phyloP scores from a whole-genome alignment of 257 asterid species.

The Thymus quinquecostatus region DNA sequence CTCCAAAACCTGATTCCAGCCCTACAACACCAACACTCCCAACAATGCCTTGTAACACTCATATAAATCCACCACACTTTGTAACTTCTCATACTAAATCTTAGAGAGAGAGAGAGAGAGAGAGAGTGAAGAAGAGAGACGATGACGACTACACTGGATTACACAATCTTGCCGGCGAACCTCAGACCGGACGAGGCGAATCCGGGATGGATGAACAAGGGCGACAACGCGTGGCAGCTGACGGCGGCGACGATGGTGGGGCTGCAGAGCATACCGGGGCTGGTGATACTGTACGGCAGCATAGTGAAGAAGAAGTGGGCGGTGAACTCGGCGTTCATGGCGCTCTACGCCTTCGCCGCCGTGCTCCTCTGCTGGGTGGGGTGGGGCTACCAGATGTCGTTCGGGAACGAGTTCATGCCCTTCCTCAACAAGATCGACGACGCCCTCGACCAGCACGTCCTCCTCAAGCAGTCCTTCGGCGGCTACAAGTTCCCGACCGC shows the following conservation, averaged over 20 bases:
- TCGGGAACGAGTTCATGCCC: constrained; percentile 50
- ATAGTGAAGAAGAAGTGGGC: constrained; percentile 91
- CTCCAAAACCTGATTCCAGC: constrained; percentile 15
- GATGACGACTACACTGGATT: constrained; percentile 23
- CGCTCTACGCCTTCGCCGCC: constrained; percentile 77
- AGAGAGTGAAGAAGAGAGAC: background rate
- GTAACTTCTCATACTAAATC: background rate
- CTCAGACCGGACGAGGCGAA: constrained; percentile 42
- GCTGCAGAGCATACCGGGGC: constrained; percentile 70
- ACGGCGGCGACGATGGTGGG: constrained; percentile 79
- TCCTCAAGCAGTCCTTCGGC: constrained; percentile 38
- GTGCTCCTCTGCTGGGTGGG: constrained; percentile 82
- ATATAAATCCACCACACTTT: constrained; percentile 8
- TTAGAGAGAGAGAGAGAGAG: background rate
- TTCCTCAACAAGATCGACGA: constrained; percentile 58
- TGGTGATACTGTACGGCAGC: constrained; percentile 74
- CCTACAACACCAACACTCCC: background rate
- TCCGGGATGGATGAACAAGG: constrained; percentile 75
- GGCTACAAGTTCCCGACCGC: constrained; percentile 54
- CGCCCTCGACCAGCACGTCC: constrained; percentile 54
- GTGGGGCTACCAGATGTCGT: constrained; percentile 75
- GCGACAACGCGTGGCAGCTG: constrained; percentile 83
- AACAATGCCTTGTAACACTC: background rate
- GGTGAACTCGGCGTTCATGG: constrained; percentile 83
- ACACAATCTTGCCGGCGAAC: constrained; percentile 47